A percentile compares a stretch with the other conserved stretches of the same genome.
Evolutionary conservation across 768 basidiomycete species (phyloP).

Genomic region (Pleurotus salmoneostramineus): DNA sequence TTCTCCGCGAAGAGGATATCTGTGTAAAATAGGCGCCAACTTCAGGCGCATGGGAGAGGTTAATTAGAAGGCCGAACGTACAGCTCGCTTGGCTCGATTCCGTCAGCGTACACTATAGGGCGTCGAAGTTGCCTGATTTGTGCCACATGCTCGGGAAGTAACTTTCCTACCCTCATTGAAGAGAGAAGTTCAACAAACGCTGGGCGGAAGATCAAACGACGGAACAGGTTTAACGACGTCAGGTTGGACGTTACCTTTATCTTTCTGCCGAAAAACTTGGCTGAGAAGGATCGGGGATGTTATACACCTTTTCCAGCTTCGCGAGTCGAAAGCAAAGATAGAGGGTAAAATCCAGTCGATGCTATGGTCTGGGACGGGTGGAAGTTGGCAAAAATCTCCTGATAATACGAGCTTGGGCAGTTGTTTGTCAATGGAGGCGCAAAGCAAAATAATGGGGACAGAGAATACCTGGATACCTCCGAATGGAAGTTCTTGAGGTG

Average conservation of each 20-base stretch:
- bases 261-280: constrained; percentile 27
- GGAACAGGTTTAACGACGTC: neutral
- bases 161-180: constrained; percentile 77
- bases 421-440: too few species aligned
- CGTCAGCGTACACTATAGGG: constrained; percentile 61
- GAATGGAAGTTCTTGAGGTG: constrained; percentile 35
- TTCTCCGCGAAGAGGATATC: constrained; percentile 74
- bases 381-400: constrained; percentile 81
- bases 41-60: neutral
- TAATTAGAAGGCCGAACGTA: constrained; percentile 24
- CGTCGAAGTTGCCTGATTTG: constrained; percentile 55
- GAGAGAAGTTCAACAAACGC: constrained; percentile 85
- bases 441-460: neutral
- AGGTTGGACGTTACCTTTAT: neutral
- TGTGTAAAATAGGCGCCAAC: constrained; percentile 22
- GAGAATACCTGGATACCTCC: constrained; percentile 64
- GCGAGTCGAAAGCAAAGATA: constrained; percentile 64
- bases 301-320: constrained; percentile 56
- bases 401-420: constrained; percentile 57
- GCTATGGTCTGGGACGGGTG: constrained; percentile 55
- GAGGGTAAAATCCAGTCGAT: constrained; percentile 37
- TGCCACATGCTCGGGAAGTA: constrained; percentile 49
- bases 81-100: constrained; percentile 80
- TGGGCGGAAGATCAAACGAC: constrained; percentile 18
- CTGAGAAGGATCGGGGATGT: constrained; percentile 40